Evolutionary conservation across 345 rosid genomes (phyloP).

Genomic region (Salix arbutifolia): DNA sequence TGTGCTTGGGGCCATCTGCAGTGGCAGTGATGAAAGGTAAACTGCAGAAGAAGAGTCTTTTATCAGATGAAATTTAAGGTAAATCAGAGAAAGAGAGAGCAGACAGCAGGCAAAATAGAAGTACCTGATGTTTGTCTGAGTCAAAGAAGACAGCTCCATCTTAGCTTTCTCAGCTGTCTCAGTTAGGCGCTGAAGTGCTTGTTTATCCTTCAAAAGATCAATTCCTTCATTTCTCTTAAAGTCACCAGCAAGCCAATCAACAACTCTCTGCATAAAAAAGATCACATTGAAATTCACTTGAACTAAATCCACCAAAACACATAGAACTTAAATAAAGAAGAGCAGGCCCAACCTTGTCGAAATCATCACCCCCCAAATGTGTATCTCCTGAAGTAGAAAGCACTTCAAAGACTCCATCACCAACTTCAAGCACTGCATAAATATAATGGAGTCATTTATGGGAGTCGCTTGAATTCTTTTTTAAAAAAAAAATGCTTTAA

Average conservation of each 20-base stretch:
- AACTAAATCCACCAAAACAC: background rate
- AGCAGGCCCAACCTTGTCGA: conserved; percentile 63
- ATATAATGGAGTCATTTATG: background rate
- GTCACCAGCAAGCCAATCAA: conserved; percentile 80
- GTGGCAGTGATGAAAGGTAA: conserved; percentile 99
- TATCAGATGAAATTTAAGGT: background rate
- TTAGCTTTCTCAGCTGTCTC: conserved; percentile 97
- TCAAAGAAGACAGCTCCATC: conserved; percentile 90
- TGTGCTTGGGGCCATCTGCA: conserved; percentile 97
- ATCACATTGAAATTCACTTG: background rate
- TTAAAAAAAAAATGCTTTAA: no score
- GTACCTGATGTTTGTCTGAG: conserved; percentile 85
- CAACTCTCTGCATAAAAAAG: conserved; percentile 61
- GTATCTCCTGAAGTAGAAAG: conserved; percentile 98
- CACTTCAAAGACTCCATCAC: conserved; percentile 99
- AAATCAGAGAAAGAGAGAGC: background rate
- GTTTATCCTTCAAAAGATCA: conserved; percentile 93
- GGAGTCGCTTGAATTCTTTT: no score
- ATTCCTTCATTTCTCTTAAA: conserved; percentile 93
- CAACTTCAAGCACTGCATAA: conserved; percentile 85
- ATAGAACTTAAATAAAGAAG: background rate
- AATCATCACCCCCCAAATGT: conserved; percentile 99
- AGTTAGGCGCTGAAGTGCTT: conserved; percentile 92
- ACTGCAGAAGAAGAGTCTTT: conserved; percentile 30
- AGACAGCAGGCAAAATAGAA: background rate